Conservation (phyloP, 345 rosid species). For the Melaleuca quinquenervia region DNA sequence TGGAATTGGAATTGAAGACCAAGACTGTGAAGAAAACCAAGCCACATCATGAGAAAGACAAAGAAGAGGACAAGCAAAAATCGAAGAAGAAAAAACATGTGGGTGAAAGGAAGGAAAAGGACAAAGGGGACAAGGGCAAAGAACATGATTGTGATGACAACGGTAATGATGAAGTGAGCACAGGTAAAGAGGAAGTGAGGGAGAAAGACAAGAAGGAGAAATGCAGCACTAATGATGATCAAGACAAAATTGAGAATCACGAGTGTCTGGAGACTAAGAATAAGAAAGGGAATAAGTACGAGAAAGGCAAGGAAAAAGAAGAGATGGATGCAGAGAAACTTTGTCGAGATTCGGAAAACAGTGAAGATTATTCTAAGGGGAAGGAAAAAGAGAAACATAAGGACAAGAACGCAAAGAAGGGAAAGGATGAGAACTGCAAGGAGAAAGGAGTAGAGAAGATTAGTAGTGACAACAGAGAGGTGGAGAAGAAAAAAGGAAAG, state of each 20-base stretch:
- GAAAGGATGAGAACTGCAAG: neutral
- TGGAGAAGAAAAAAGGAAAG: neutral
- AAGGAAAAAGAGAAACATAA: neutral
- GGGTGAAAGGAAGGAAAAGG: neutral
- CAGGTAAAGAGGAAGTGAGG: neutral
- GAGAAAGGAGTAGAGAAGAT: neutral
- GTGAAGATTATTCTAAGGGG: neutral
- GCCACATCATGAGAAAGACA: slow-evolving; percentile 8
- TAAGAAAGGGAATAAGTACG: neutral
- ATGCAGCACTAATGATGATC: neutral
- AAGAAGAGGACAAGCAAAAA: neutral
- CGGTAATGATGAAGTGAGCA: neutral
- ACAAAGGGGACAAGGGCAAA: neutral
- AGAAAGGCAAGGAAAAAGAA: neutral
- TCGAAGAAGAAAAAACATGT: neutral
- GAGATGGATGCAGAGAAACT: neutral
- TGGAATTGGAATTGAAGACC: slow-evolving; percentile 47
- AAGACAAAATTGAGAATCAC: neutral
- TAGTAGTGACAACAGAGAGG: neutral
- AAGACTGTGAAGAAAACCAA: slow-evolving; percentile 49
- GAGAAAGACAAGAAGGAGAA: neutral
- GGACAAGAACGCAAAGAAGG: neutral
- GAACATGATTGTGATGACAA: neutral
- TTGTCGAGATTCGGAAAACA: neutral
- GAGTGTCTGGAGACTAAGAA: neutral